A percentile compares a stretch with the other conserved stretches of the same genome.
phyloP scores from a whole-genome alignment of 345 rosid species.

The Ceriops zippeliana region DNA sequence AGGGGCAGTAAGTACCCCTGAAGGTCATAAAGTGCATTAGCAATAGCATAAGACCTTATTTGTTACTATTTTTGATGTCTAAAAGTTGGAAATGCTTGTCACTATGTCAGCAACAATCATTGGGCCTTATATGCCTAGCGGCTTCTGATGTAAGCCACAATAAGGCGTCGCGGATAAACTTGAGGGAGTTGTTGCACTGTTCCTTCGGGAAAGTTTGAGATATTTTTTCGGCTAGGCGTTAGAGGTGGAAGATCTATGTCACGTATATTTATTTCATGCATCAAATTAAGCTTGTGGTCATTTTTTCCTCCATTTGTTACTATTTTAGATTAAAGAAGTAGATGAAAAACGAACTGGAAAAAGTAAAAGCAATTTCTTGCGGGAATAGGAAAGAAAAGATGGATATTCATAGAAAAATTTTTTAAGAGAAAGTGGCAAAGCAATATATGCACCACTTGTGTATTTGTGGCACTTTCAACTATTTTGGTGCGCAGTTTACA shows the following conservation, averaged over 20 bases:
- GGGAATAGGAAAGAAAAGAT: no score
- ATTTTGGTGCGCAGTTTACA: background rate
- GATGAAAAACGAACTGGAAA: no score
- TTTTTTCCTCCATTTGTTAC: no score
- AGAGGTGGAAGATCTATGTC: background rate
- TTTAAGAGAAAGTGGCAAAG: no score
- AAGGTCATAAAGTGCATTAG: no score
- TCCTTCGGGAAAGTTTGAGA: background rate
- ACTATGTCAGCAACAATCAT: background rate
- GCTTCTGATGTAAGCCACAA: background rate
- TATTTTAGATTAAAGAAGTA: no score
- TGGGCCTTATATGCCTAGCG: background rate
- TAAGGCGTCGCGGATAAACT: background rate
- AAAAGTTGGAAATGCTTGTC: background rate
- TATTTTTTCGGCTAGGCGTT: background rate
- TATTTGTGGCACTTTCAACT: background rate
- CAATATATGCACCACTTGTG: no score
- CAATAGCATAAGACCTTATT: background rate
- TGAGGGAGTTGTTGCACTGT: background rate
- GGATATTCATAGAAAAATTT: no score
- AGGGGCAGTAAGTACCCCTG: no score
- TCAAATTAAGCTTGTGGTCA: no score
- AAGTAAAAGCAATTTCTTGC: no score
- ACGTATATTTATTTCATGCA: background rate
- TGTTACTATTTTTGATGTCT: background rate